These are phyloP conservation scores for Scutellaria baicalensis DNA, from an alignment of 257 asterid species.

Conservation along the genomic window DNA sequence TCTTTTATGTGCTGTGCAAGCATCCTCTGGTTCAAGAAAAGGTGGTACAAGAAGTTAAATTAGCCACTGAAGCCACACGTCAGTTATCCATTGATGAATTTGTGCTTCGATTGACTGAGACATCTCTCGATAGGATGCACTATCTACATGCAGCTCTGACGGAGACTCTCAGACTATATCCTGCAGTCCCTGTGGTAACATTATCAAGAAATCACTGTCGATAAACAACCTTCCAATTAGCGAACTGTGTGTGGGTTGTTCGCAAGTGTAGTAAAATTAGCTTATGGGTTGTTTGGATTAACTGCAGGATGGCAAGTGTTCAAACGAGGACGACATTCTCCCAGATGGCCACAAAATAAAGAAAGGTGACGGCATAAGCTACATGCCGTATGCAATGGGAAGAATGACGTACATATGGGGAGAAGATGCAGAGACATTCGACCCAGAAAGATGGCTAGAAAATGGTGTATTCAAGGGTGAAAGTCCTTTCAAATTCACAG, in stretches of 20 bases:
- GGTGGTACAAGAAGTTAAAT: constrained; percentile 34
- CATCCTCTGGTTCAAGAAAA: constrained; percentile 44
- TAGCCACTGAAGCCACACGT: constrained; percentile 12
- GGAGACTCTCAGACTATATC: constrained; percentile 55
- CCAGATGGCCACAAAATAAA: constrained; percentile 48
- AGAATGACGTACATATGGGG: constrained; percentile 60
- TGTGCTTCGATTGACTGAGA: constrained; percentile 27
- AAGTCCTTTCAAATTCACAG: constrained; percentile 52
- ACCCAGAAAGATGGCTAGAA: constrained; percentile 58
- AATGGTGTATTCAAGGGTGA: constrained; percentile 36
- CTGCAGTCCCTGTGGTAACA: constrained; percentile 46
- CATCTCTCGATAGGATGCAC: constrained; percentile 42
- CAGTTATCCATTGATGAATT: constrained; percentile 22
- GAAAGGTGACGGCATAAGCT: constrained; percentile 49
- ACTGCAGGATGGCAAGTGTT: constrained; percentile 44
- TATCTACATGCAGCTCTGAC: constrained; percentile 53
- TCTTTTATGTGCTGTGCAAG: constrained; percentile 51
- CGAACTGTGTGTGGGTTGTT: not conserved
- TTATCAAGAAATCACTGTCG: not conserved
- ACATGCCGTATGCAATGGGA: constrained; percentile 65
- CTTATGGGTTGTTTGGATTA: not conserved
- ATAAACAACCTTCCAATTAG: not conserved
- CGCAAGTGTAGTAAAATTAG: not conserved
- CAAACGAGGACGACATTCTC: constrained; percentile 37
- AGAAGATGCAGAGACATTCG: constrained; percentile 44